phyloP scores from a whole-genome alignment of 306 rosid species.

The Mimosa bimucronata region DNA sequence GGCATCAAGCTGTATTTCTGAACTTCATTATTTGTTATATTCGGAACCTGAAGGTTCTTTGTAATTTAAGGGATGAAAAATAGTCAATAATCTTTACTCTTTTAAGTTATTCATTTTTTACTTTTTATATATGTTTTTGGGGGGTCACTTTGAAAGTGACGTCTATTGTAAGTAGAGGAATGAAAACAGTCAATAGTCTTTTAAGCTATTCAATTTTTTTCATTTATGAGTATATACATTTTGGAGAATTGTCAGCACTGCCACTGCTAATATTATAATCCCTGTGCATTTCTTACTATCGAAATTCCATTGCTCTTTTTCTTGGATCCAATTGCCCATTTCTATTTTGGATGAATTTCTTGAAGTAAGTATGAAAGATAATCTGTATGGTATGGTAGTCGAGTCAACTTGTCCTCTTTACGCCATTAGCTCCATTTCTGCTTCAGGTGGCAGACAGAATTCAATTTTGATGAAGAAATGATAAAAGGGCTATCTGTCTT shows the following conservation, averaged over 20 bases:
- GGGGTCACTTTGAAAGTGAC: no score
- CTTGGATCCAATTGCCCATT: not conserved
- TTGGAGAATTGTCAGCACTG: not conserved
- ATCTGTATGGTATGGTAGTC: not conserved
- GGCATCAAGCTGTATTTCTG: not conserved
- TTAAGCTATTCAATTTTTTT: not conserved
- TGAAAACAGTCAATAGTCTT: no score
- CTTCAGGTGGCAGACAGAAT: not conserved
- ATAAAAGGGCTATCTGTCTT: not conserved
- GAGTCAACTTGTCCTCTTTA: slow-evolving; percentile 7
- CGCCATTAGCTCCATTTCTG: not conserved
- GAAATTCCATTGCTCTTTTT: not conserved
- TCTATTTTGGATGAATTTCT: not conserved
- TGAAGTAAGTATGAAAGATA: not conserved
- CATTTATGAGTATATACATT: not conserved
- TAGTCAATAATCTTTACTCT: not conserved
- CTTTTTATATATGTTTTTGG: no score
- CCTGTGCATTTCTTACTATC: not conserved
- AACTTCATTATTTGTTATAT: not conserved
- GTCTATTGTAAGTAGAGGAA: no score
- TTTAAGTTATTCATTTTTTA: not conserved
- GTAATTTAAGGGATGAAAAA: not conserved
- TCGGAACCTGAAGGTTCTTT: not conserved
- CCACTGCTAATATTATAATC: not conserved
- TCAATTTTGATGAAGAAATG: slow-evolving; percentile 3